Evolutionary conservation across 805 yeast species (phyloP), one percentile per base, ranked within the genome.

Genomic region (Wickerhamiella kazuoi): DNA sequence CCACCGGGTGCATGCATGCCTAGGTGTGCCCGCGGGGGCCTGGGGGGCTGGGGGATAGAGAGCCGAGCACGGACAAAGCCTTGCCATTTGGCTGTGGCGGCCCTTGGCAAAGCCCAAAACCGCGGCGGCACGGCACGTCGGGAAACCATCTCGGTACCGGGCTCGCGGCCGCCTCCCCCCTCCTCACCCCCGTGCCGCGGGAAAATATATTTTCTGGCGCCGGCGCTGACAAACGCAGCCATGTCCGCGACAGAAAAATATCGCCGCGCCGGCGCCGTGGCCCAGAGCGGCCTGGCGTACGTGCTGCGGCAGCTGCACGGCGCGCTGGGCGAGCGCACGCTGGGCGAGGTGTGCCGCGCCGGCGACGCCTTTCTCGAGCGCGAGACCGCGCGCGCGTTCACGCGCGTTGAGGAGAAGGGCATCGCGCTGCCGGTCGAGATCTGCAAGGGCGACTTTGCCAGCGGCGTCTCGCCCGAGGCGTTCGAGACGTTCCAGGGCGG

Each of bases 381-480:
- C 33, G 69, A 84, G 41, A 63, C 79, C 39, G 64, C 65, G 41
- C 67, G 63, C 40, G 76, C 69, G 24, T 86, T 71, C 60, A 64
- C 62, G 24, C 37, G 53, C 7, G 59, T 58, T 29, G 45, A 49
- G 28, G 99, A 90, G 64, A 83, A 79, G 61, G 95, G 97, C 43
- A 80, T 90, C 54, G 81, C 95, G 8, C 72, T 71, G 44, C 98
- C 99, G n/a, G 84, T 84, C 15, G 71, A 81, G 38, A 72, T 90
- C 45, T 93, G 84, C 60, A 76, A 80, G 39, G 80, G 82, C 55
- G 84, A 80, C 53, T 67, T 80, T 39, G 71, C 76, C 18, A 59
- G 64, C 41, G 94, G 94, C 9, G 81, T 79, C 59, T 68, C 93
- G 24, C 98, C 98, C 32, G 95, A 84, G 58, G 57, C 46, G 15